Percentiles rank a stretch among this genome's conserved stretches.
Conservation (phyloP, 192 early-diverging fungal species). For the Umbelopsis sp. region DNA sequence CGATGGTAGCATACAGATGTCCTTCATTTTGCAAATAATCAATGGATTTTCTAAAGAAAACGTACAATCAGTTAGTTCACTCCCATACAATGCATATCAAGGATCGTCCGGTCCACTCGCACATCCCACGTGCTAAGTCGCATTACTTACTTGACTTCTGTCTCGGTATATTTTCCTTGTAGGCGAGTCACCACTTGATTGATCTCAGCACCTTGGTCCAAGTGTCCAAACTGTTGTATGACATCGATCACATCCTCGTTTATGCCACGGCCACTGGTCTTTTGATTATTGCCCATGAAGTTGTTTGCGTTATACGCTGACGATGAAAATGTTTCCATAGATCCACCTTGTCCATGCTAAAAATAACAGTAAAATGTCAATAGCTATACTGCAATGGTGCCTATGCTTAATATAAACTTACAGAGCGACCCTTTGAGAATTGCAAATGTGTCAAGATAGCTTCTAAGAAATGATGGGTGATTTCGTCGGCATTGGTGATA, state of each 20-base stretch:
- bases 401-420: conserved; percentile 3
- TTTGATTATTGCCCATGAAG: background rate
- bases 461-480: conserved; percentile 76
- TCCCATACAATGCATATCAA: background rate
- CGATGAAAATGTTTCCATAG: background rate
- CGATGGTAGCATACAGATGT: conserved; percentile 65
- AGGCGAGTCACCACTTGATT: conserved; percentile 42
- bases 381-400: too few species aligned
- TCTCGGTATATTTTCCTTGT: conserved; percentile 25
- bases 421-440: conserved; percentile 48
- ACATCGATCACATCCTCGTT: conserved; percentile 21
- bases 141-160: background rate
- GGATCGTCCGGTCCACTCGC: background rate
- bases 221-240: conserved; percentile 17
- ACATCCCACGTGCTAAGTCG: background rate
- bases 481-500: conserved; percentile 73
- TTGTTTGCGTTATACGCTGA: conserved; percentile 3
- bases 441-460: conserved; percentile 65
- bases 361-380: background rate
- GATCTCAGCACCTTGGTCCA: conserved; percentile 50
- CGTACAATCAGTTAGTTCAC: background rate
- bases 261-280: background rate
- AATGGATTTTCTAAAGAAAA: conserved; percentile 37
- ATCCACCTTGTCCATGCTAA: background rate
- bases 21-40: conserved; percentile 65